Evolutionary conservation across 768 basidiomycete genomes (phyloP).

Genomic region (Antrodiella citrinella): DNA sequence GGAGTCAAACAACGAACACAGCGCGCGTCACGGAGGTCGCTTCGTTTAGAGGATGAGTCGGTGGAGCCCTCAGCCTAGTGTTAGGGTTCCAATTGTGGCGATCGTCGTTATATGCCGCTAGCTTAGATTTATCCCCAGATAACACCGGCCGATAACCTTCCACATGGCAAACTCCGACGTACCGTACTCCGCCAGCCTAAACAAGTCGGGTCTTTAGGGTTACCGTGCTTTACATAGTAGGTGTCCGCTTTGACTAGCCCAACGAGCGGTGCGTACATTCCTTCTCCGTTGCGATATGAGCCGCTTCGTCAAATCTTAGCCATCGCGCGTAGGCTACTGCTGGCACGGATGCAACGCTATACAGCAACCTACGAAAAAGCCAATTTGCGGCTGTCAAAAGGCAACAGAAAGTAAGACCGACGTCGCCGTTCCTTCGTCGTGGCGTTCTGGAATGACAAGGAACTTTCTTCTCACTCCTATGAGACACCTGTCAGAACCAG

Average conservation of each 20-base stretch:
- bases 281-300: not conserved
- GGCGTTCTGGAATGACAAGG: no score
- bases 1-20: not conserved
- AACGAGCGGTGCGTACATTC: not conserved
- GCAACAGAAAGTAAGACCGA: no score
- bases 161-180: not conserved
- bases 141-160: not conserved
- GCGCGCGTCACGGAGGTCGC: not conserved
- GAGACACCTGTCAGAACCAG: no score
- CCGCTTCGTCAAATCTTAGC: not conserved
- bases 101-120: not conserved
- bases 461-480: no score
- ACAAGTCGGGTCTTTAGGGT: not conserved
- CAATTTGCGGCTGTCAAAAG: no score
- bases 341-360: no score
- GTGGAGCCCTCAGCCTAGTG: no score
- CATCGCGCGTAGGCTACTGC: no score
- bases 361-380: no score
- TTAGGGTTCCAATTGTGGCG: not conserved
- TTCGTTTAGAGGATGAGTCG: no score
- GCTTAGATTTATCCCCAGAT: not conserved
- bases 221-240: no score
- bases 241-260: not conserved
- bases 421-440: no score
- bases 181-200: not conserved